A percentile compares a stretch with the other conserved stretches of the same genome.
These are phyloP conservation scores for Aphanocladium album DNA, from an alignment of 2,329 filamentous ascomycete species.

Conservation along the genomic window DNA sequence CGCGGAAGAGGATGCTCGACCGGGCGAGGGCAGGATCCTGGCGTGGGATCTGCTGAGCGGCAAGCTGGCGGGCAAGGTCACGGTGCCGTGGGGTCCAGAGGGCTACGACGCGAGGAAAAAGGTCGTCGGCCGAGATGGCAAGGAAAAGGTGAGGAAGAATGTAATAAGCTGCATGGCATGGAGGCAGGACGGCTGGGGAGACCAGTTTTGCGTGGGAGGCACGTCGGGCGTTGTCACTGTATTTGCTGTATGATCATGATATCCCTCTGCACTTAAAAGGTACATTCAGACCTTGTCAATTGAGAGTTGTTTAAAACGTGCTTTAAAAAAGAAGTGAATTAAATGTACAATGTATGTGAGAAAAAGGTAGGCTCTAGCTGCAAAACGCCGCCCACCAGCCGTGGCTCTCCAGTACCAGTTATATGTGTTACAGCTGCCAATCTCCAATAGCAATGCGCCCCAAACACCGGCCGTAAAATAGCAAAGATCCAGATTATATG, in stretches of 20 bases:
- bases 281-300: too few relatives aligned
- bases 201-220: slow-evolving; percentile 62
- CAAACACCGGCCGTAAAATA: slow-evolving; percentile 5
- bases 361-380: background rate
- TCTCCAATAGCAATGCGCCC: slow-evolving; percentile 10
- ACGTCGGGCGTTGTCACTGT: slow-evolving; percentile 62
- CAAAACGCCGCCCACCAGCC: background rate
- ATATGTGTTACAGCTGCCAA: background rate
- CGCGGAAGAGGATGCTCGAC: slow-evolving; percentile 16
- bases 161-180: slow-evolving; percentile 59
- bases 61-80: slow-evolving; percentile 58
- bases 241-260: slow-evolving; percentile 37
- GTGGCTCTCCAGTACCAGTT: background rate
- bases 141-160: slow-evolving; percentile 54
- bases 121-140: slow-evolving; percentile 54
- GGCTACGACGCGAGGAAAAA: slow-evolving; percentile 45
- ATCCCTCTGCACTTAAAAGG: slow-evolving; percentile 12
- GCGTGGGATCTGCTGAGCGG: slow-evolving; percentile 84
- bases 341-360: slow-evolving; percentile 16
- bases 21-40: slow-evolving; percentile 58
- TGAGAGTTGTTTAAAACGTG: too few relatives aligned
- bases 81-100: slow-evolving; percentile 51
- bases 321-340: slow-evolving; percentile 19
- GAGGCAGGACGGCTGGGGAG: slow-evolving; percentile 57
- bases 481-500: slow-evolving; percentile 4